Base-by-base conservation (phyloP, 2,329 filamentous ascomycete species). In the Monosporascus ibericus region DNA sequence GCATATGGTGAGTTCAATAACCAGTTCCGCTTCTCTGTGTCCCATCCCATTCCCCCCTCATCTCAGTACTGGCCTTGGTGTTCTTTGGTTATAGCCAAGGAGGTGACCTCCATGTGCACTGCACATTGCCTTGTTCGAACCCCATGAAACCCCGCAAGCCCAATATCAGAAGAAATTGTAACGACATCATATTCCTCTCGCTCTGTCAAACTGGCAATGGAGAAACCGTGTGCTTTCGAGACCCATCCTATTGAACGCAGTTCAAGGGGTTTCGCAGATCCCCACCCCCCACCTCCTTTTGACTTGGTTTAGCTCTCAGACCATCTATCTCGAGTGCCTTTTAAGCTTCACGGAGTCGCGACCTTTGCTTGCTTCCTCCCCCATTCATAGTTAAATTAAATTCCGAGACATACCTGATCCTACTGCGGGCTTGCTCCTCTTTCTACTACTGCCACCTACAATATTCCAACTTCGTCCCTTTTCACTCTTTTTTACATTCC, bases 1-100 rank as follows among this genome's bases (percentile, higher is more conserved):
- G 56, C 88, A 92, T 74, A 88, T 92, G 84, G 88, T 88, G 75
- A 83, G 87, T 85, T 53, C 42, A 17, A 34, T 44, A n/a, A 48
- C 11, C 22, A 48, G 42, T 40, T 22, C 9, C 20, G n/a, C 37
- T 15, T 49, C 20, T 38, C 42, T 9, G 17, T 15, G 38, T n/a
- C 15, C 36, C 6, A 1, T 30, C 15, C 48, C 24, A 25, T 44
- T 40, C 18, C 38, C 17, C 22, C 22, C 22, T 5, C 22, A 24
- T 24, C 22, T 5, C 22, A 24, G 22, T 3, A 24, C 18, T 18
- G 38, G 6, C 6, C 9, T 8, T 40, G 38, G 38, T 40, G 38
- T 7, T 2, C 9, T 40, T n/a, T n/a, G 18, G 38, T 20, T 40
- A 40, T 11, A 40, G 18, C 38, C 38, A 40, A 40, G 9, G 30